phyloP scores from a whole-genome alignment of 2,329 filamentous ascomycete genomes.

The Colletotrichum cordylinicola region DNA sequence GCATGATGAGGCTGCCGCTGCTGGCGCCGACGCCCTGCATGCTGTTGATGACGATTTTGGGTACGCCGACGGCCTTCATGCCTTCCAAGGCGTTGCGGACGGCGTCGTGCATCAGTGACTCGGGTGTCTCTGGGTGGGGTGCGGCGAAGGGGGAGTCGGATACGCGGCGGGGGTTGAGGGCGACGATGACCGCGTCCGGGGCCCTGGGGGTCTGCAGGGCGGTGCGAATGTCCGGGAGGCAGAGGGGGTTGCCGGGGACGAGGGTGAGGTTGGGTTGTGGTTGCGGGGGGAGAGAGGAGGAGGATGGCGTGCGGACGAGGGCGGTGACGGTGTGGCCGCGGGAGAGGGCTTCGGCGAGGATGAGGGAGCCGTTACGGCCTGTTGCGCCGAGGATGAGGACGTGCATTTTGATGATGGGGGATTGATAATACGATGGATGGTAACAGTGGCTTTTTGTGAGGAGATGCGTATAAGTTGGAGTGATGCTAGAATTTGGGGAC shows the following conservation, averaged over 20 bases:
- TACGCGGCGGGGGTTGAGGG: slow-evolving; percentile 52
- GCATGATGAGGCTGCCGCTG: slow-evolving; percentile 42
- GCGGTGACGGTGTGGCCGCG: slow-evolving; percentile 49
- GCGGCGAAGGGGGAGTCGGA: slow-evolving; percentile 54
- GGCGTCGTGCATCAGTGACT: slow-evolving; percentile 51
- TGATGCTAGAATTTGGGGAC: neutral
- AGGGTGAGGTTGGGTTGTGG: slow-evolving; percentile 38
- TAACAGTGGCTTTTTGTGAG: neutral
- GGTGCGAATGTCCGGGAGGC: slow-evolving; percentile 37
- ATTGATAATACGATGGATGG: neutral
- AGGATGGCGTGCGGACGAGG: slow-evolving; percentile 45
- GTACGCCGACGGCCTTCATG: slow-evolving; percentile 38
- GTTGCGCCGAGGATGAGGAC: slow-evolving; percentile 53
- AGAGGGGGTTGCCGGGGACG: slow-evolving; percentile 42
- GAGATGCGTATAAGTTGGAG: neutral
- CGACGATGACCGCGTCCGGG: slow-evolving; percentile 48
- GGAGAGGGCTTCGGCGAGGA: slow-evolving; percentile 43
- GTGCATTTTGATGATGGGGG: slow-evolving; percentile 40
- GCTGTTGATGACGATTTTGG: slow-evolving; percentile 54
- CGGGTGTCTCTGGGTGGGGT: slow-evolving; percentile 37
- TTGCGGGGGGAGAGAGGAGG: slow-evolving; percentile 26
- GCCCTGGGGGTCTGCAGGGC: slow-evolving; percentile 27
- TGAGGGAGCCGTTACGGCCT: slow-evolving; percentile 51
- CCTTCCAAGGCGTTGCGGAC: slow-evolving; percentile 39
- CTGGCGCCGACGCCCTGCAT: slow-evolving; percentile 55